Percentiles rank a stretch among this genome's conserved stretches.
Conservation (phyloP, 176 grass and related monocot genomes). For the Aechmea fasciata region DNA sequence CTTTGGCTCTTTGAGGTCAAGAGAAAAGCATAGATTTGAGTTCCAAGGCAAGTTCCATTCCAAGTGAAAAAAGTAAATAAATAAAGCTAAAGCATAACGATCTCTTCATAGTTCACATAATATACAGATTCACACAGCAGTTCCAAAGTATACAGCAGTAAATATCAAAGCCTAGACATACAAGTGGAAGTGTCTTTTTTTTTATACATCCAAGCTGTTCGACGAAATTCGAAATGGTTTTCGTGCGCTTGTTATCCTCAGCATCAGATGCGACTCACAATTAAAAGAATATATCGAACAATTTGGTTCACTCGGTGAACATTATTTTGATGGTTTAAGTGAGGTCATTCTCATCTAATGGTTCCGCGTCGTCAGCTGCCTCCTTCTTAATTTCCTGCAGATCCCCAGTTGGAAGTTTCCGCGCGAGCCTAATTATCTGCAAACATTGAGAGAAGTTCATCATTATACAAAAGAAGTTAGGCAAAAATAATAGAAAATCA, state of each 20-base stretch:
- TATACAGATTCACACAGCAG: neutral
- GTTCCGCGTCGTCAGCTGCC: constrained; percentile 26
- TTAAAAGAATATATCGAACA: neutral
- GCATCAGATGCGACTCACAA: neutral
- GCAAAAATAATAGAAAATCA: constrained; percentile 5
- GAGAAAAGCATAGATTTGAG: neutral
- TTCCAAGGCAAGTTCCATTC: neutral
- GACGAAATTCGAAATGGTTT: neutral
- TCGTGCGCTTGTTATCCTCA: neutral
- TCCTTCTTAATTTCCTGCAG: constrained; percentile 54
- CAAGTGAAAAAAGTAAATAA: neutral
- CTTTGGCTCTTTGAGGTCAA: neutral
- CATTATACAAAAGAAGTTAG: neutral
- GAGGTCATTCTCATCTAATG: constrained; percentile 85
- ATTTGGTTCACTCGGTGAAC: neutral
- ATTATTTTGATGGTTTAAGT: constrained; percentile 33
- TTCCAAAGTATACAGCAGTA: neutral
- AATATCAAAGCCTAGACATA: neutral
- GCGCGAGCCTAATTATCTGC: constrained; percentile 82
- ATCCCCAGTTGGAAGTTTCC: constrained; percentile 84
- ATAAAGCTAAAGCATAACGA: neutral
- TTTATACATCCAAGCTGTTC: neutral
- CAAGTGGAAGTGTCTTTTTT: neutral
- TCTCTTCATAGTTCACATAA: neutral
- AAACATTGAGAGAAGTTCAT: constrained; percentile 8